Conservation (phyloP, 2,329 filamentous ascomycete genomes). For the Colletotrichum australisinense region DNA sequence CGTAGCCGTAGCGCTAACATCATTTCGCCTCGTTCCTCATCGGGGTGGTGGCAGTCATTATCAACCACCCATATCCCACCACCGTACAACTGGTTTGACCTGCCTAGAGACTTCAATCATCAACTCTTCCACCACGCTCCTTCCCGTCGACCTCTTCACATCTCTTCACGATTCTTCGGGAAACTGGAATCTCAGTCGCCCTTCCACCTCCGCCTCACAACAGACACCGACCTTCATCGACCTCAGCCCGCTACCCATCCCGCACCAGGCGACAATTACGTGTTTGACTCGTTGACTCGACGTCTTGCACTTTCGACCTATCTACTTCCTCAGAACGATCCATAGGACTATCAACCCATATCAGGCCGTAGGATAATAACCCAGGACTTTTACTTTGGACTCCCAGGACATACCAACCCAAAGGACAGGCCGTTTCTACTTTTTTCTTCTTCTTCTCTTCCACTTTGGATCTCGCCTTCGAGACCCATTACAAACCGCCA, state of each 20-base stretch:
- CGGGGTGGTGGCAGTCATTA: conserved; percentile 34
- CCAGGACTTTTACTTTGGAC: conserved; percentile 34
- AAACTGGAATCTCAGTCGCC: conserved; percentile 25
- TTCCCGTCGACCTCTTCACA: conserved; percentile 44
- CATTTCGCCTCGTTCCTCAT: conserved; percentile 37
- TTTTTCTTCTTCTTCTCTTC: conserved; percentile 39
- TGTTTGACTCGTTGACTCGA: conserved; percentile 64
- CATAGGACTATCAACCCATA: conserved; percentile 38
- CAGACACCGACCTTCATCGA: conserved; percentile 22
- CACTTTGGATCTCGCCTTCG: conserved; percentile 31
- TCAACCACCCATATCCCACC: conserved; percentile 37
- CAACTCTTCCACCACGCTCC: conserved; percentile 50
- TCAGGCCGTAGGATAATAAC: conserved; percentile 25
- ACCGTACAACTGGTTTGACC: conserved; percentile 16
- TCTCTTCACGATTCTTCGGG: conserved; percentile 36
- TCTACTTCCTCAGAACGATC: conserved; percentile 18
- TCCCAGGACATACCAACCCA: conserved; percentile 26
- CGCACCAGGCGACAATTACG: conserved; percentile 8
- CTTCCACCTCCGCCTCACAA: conserved; percentile 23
- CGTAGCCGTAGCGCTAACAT: conserved; percentile 35
- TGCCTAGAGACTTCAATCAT: conserved; percentile 9
- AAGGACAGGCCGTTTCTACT: conserved; percentile 37
- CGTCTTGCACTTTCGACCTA: conserved; percentile 47
- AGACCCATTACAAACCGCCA: conserved; percentile 38
- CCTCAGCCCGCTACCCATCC: conserved; percentile 5